Evolutionary conservation across 2,329 filamentous ascomycete species (phyloP).

Genomic region (Aspergillus arachidicola): DNA sequence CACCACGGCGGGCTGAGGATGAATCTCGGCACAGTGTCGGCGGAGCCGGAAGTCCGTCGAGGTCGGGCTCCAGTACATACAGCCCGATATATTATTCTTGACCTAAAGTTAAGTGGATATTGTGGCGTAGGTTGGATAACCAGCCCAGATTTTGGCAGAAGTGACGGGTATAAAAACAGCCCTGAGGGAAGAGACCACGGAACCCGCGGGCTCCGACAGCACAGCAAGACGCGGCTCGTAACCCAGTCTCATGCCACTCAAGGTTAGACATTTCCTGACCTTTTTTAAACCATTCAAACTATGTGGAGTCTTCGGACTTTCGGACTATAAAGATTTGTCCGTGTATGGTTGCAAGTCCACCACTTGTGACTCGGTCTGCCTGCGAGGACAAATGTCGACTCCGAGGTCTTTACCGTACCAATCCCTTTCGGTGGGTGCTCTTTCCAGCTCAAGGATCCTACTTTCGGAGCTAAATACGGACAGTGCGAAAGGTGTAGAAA

Average conservation of each 20-base stretch:
- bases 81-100: too few relatives aligned
- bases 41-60: too few relatives aligned
- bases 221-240: background rate
- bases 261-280: background rate
- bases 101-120: too few relatives aligned
- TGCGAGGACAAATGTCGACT: background rate
- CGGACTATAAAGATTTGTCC: conserved; percentile 4
- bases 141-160: background rate
- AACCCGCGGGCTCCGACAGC: background rate
- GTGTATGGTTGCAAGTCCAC: background rate
- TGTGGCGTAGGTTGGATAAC: background rate
- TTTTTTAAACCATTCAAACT: too few relatives aligned
- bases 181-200: background rate
- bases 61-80: too few relatives aligned
- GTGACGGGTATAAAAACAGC: too few relatives aligned
- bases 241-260: too few relatives aligned
- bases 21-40: too few relatives aligned
- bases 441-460: background rate
- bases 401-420: background rate
- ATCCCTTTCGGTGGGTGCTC: background rate
- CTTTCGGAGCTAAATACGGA: background rate
- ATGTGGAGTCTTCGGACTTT: background rate
- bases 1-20: too few relatives aligned
- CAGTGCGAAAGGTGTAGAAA: background rate
- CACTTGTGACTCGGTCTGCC: background rate